Percentiles rank a stretch among this genome's conserved stretches.
These are phyloP conservation scores for Thyridium curvatum DNA, from an alignment of 2,329 filamentous ascomycete species.

Conservation along the genomic window DNA sequence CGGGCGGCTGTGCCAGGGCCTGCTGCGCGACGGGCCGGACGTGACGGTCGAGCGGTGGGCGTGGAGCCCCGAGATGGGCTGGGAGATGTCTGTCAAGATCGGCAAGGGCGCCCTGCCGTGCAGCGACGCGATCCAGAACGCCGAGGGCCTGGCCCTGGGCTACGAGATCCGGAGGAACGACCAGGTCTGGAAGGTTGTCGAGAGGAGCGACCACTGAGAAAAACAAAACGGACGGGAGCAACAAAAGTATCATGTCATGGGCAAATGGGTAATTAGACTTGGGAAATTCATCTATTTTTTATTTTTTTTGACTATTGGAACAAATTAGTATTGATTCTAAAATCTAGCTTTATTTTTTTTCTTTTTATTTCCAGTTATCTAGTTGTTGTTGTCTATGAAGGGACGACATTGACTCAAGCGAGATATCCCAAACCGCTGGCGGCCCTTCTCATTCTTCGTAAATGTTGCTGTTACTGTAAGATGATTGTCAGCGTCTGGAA, in stretches of 20 bases:
- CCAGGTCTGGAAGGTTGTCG: conserved; percentile 7
- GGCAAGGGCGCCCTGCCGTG: conserved; percentile 28
- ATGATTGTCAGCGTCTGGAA: conserved; percentile 3
- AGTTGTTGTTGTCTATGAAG: no score
- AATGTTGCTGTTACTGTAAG: conserved; percentile 17
- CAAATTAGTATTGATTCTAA: neutral
- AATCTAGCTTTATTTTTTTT: neutral
- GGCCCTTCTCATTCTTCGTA: conserved; percentile 13
- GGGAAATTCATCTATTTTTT: neutral
- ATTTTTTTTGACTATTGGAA: neutral
- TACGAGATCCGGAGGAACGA: conserved; percentile 12
- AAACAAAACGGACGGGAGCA: no score
- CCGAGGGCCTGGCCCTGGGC: conserved; percentile 8
- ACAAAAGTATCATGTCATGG: no score
- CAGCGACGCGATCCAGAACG: conserved; percentile 12
- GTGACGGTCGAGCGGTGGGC: conserved; percentile 51
- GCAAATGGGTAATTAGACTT: no score
- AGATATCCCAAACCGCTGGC: no score
- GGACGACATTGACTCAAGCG: no score
- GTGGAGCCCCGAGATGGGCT: conserved; percentile 24
- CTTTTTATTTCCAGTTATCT: no score
- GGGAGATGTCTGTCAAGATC: conserved; percentile 27
- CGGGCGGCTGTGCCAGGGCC: conserved; percentile 49
- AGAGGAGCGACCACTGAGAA: neutral
- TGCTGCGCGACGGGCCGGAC: conserved; percentile 38